Base-by-base conservation (phyloP, 176 grass and related monocot species). In the Stipa capillata region DNA sequence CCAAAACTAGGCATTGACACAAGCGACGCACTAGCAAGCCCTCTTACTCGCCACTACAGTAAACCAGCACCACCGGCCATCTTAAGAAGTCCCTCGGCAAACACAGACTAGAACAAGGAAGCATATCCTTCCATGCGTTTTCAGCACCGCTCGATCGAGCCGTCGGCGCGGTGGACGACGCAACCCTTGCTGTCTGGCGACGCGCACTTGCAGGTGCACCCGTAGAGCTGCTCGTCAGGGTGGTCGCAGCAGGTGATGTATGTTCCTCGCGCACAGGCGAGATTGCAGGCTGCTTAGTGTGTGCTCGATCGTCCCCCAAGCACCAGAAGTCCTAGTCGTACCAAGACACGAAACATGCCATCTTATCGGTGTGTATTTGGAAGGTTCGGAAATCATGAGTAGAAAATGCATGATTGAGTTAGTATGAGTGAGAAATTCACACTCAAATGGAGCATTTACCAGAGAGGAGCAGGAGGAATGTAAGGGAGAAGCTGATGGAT, bases 141-240 rank as follows among this genome's bases (percentile, higher is more conserved):
- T n/a, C n/a, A n/a, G n/a, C n/a, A n/a, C n/a, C n/a, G n/a, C n/a
- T n/a, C n/a, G n/a, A n/a, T n/a, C n/a, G n/a, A n/a, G n/a, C n/a
- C n/a, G n/a, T n/a, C n/a, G n/a, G n/a, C n/a, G n/a, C n/a, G n/a
- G n/a, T n/a, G n/a, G n/a, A n/a, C 76, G 44, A 35, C 75, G 35
- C 83, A 86, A 69, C 2, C 21, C 27, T 20, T 35, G 33, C 83
- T 40, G 21, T 80, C 41, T 34, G 37, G 11, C 34, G 83, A 65
- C 11, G 65, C 65, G 40, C 76, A 73, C 37, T 13, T n/a, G 53
- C 83, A 80, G 52, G 33, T 17, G 41, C 83, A 80, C 8, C 75
- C 76, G 55, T 37, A 27, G 67, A 85, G 40, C 32, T 80, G 25
- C 65, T 79, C 17, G 34, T 7, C 18, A 2, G 18, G 62, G 13